Evolutionary conservation across 176 grass and related monocot genomes (phyloP), one percentile per base, ranked within the genome.

Genomic region (Themeda triandra): DNA sequence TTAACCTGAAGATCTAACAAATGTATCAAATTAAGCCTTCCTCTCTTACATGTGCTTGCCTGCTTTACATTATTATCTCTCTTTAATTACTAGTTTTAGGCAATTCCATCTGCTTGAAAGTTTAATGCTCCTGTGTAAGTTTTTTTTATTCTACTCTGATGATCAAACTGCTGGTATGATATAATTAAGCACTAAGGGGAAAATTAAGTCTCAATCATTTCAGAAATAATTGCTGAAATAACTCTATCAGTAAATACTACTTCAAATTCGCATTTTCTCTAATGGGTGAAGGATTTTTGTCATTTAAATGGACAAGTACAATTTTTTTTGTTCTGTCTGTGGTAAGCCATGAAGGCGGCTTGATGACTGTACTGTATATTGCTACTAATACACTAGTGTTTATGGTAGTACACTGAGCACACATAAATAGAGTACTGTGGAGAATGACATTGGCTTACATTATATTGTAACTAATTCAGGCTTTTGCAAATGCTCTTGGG

Each of bases 401-500:
- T 19, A 41, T 5, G 5, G 42, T 66, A 68, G 35, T 29, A 31
- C 39, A 85, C 49, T 23, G 6, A 77, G 3, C 31, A 70, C 53
- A 82, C 9, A 63, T 30, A 80, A 75, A 67, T 45, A 9, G 28
- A 68, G 0, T 13, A 37, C 13, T 62, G 18, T 62, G 4, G 18
- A 51, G 37, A 63, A 58, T 46, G 29, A 32, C 63, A 62, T 42
- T 75, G 30, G 0, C 3, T 24, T 28, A 27, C 63, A 19, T 25
- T 81, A 17, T 59, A 73, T 23, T 71, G 24, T 48, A 75, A 75
- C 13, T 30, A 29, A 4, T 70, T 37, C 35, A 98, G 91, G 91
- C 91, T 75, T 95, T 89, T 92, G 86, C 80, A 79, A 93, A 79
- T 71, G 93, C 93, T 85, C 73, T 93, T 73, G 73, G 49, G 39